A percentile compares a stretch with the other conserved stretches of the same genome.
Evolutionary conservation across 2,329 filamentous ascomycete species (phyloP).

Genomic region (Aspergillus sp.): DNA sequence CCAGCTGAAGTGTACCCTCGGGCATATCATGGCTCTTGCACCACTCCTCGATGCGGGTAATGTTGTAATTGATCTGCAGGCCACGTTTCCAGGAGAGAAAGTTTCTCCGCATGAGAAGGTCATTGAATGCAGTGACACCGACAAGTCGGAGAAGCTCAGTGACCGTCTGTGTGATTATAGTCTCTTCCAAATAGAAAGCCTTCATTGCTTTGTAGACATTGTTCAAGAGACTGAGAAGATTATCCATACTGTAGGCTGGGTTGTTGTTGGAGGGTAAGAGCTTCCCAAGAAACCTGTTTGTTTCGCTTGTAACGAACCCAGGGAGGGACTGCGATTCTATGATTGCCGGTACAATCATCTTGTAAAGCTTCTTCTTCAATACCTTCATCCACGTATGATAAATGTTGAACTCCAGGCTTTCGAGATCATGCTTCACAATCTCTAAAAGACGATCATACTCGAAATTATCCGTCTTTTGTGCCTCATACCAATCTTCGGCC

Average conservation of each 20-base stretch:
- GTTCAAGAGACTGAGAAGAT: conserved; percentile 91
- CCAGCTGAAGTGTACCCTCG: conserved; percentile 92
- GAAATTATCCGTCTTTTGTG: conserved; percentile 98
- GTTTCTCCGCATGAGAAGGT: conserved; percentile 94
- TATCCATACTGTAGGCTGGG: conserved; percentile 99
- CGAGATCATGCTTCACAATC: conserved; percentile 98
- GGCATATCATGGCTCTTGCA: conserved; percentile 99
- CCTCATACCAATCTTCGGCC: conserved; percentile 98
- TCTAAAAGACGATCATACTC: conserved; percentile 97
- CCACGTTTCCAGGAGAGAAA: conserved; percentile 99
- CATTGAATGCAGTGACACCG: conserved; percentile 97
- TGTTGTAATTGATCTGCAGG: conserved; percentile 99
- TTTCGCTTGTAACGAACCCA: conserved; percentile 98
- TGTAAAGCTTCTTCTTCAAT: conserved; percentile 97
- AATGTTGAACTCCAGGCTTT: conserved; percentile 99
- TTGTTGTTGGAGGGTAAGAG: conserved; percentile 85
- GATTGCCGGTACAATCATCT: conserved; percentile 99
- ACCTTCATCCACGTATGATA: conserved; percentile 99
- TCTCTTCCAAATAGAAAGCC: conserved; percentile 94
- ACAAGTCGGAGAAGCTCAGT: conserved; percentile 91
- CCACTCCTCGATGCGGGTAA: conserved; percentile 98
- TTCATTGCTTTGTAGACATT: conserved; percentile 99
- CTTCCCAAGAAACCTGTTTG: conserved; percentile 96
- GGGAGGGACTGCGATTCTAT: conserved; percentile 98
- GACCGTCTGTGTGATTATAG: conserved; percentile 92